Conservation (phyloP, 176 grass and related monocot genomes). For the Guadua angustifolia region DNA sequence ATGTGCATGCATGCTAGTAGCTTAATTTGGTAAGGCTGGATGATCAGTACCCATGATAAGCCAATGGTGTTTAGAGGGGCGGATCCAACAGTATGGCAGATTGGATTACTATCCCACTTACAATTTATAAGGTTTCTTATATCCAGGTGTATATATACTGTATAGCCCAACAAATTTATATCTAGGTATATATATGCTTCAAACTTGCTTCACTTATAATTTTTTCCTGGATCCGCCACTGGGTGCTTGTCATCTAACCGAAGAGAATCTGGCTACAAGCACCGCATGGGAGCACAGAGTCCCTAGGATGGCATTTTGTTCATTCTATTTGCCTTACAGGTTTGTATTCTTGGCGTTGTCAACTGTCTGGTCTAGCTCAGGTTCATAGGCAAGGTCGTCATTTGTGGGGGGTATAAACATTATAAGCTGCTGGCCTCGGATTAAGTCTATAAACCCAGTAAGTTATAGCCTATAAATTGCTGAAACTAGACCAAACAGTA, state of each 20-base stretch:
- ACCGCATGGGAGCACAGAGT: background rate
- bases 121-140: too few relatives aligned
- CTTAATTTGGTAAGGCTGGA: conserved; percentile 18
- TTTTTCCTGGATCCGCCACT: too few relatives aligned
- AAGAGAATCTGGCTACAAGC: conserved; percentile 16
- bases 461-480: background rate
- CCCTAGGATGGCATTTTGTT: background rate
- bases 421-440: background rate
- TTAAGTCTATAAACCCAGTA: background rate
- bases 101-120: too few relatives aligned
- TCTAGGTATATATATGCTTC: too few relatives aligned
- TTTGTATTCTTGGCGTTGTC: background rate
- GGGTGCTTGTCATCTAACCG: conserved; percentile 1
- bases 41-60: conserved; percentile 26
- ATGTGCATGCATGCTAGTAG: background rate
- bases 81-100: too few relatives aligned
- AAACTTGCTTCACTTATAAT: too few relatives aligned
- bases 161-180: too few relatives aligned
- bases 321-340: background rate
- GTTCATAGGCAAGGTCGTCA: background rate
- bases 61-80: too few relatives aligned
- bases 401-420: background rate
- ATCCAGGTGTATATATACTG: too few relatives aligned
- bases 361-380: background rate
- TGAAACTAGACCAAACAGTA: background rate